Evolutionary conservation across 441 rosid species (phyloP).

Genomic region (Dalechampia spathulata): DNA sequence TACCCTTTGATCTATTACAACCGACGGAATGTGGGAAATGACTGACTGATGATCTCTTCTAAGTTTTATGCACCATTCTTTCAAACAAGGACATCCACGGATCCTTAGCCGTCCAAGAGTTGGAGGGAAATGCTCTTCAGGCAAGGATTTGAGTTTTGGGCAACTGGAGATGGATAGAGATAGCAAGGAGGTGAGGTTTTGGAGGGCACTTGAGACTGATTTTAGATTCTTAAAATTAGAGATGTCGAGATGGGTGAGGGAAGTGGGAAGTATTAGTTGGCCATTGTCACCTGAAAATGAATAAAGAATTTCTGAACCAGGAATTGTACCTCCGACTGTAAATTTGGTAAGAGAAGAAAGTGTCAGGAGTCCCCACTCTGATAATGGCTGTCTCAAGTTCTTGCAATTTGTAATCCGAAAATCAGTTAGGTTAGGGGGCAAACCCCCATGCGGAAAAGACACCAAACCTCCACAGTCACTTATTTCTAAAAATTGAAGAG

Average conservation of each 20-base stretch:
- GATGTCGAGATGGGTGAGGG: not conserved
- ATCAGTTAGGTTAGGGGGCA: slow-evolving; percentile 17
- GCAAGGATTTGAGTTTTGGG: slow-evolving; percentile 9
- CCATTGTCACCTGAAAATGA: slow-evolving; percentile 16
- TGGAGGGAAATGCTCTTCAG: slow-evolving; percentile 9
- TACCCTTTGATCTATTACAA: no score
- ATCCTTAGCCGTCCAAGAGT: no score
- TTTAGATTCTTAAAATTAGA: not conserved
- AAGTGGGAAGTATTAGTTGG: slow-evolving; percentile 20
- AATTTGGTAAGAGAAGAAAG: slow-evolving; percentile 11
- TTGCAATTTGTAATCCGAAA: slow-evolving; percentile 8
- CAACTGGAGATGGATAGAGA: not conserved
- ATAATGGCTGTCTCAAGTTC: slow-evolving; percentile 1
- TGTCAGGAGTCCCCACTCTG: slow-evolving; percentile 10
- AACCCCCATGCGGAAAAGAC: slow-evolving; percentile 14
- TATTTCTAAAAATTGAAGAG: slow-evolving; percentile 21
- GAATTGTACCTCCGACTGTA: not conserved
- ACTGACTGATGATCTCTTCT: no score
- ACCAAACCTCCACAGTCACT: not conserved
- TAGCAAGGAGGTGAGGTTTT: slow-evolving; percentile 8
- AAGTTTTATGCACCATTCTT: no score
- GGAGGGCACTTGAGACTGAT: slow-evolving; percentile 5
- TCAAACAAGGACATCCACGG: no score
- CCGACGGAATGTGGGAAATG: no score
- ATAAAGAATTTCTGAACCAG: not conserved